Evolutionary conservation across 768 basidiomycete species (phyloP), one percentile per base, ranked within the genome.

Genomic region (Filobasidium wieringae): DNA sequence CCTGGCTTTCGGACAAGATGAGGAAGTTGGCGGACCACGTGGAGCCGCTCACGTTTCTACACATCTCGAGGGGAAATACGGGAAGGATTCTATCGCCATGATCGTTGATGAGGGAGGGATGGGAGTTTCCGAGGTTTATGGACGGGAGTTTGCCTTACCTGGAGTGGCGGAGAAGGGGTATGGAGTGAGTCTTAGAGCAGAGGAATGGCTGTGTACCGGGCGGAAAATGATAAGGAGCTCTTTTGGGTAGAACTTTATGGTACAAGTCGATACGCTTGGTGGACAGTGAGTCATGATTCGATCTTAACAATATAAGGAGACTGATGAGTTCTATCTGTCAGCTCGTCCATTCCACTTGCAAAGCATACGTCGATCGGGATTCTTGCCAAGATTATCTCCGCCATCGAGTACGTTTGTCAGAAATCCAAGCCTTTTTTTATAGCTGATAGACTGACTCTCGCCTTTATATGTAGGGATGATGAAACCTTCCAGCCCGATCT

Each of bases 51-150:
- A 64, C 1, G 73, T 83, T 17, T 74, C 72, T 0, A 29, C 68
- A 5, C 68, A 75, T 37, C 68, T 95, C 27, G 69, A 81, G 50
- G 63, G 77, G 2, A 78, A 75, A 17, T 91, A 86, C 67, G 90
- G 90, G 33, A 69, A 80, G 59, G 72, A 88, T 65, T 79, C 80
- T 2, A 82, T 88, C 67, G 82, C 86, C 0, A 78, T 93, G 68
- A 72, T 93, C 41, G 77, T 96, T 34, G 92, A 96, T 68, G 91
- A 96, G 77, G 90, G 90, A 31, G 80, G 87, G 82, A 70, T 65
- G 77, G 74, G 74, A 3, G 64, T 75, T 17, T 63, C 68, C 19
- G 26, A 64, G 5, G 58, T 66, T 3, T 73, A 68, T 59, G 72
- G 73, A 14, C 34, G 56, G 0, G 51, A 57, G 0, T 65, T 76